A percentile compares a stretch with the other conserved stretches of the same genome.
Conservation (phyloP, 176 grass and related monocot species). For the Oryza longistaminata region DNA sequence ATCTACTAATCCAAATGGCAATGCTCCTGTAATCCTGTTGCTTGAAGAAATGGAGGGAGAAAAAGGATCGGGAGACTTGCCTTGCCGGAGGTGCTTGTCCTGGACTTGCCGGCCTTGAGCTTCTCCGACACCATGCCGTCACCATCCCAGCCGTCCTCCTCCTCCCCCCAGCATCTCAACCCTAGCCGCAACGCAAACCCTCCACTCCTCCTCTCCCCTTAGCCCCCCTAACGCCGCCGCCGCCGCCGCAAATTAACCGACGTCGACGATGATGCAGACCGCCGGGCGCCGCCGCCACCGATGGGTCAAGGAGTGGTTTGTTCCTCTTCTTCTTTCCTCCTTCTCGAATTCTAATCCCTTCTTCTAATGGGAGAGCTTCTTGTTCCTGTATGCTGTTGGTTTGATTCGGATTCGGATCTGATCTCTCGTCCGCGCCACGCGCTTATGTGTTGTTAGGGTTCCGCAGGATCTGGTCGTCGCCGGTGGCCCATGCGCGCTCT, state of each 20-base stretch:
- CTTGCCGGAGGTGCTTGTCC: conserved; percentile 40
- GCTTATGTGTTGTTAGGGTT: conserved; percentile 49
- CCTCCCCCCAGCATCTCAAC: not conserved
- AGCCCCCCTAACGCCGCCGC: not conserved
- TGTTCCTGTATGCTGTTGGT: too few relatives aligned
- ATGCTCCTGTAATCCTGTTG: not conserved
- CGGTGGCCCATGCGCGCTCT: conserved; percentile 77
- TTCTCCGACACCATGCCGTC: conserved; percentile 35
- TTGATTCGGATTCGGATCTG: conserved; percentile 12
- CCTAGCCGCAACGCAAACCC: not conserved
- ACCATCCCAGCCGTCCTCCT: not conserved
- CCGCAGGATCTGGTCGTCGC: conserved; percentile 68
- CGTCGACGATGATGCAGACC: conserved; percentile 39
- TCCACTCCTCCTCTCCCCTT: not conserved
- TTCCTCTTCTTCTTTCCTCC: too few relatives aligned
- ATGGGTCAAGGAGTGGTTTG: conserved; percentile 87
- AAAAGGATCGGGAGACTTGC: conserved; percentile 28
- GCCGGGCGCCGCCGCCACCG: conserved; percentile 28
- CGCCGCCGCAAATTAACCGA: too few relatives aligned
- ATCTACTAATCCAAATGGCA: not conserved
- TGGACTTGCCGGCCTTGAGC: conserved; percentile 23
- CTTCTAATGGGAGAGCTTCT: too few relatives aligned
- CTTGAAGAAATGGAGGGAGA: not conserved
- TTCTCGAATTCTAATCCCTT: not conserved
- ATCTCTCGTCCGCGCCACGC: not conserved